Conservation (phyloP, 176 grass and related monocot species). For the Miscanthus lutarioriparius region DNA sequence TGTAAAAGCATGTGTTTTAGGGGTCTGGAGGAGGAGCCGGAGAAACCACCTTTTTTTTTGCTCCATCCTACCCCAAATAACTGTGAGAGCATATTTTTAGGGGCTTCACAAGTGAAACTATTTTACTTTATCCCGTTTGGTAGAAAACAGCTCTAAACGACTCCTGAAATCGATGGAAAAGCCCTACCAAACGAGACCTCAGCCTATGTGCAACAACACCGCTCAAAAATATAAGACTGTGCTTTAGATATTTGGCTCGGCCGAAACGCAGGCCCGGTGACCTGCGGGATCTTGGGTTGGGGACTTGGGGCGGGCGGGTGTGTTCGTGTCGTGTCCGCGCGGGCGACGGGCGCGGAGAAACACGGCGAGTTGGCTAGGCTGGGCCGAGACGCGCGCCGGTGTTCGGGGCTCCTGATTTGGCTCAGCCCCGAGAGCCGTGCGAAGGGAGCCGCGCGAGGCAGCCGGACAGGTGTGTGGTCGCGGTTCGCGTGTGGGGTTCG, state of each 20-base stretch:
- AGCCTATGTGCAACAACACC: no score
- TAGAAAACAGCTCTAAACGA: no score
- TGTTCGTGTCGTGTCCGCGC: background rate
- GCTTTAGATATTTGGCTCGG: background rate
- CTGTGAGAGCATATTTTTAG: no score
- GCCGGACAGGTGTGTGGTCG: slow-evolving; percentile 6
- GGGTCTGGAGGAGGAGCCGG: no score
- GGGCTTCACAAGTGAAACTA: no score
- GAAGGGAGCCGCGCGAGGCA: background rate
- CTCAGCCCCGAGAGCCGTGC: background rate
- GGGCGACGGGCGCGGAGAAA: background rate
- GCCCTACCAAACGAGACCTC: no score
- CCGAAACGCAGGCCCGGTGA: background rate
- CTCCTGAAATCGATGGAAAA: no score
- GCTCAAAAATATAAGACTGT: no score
- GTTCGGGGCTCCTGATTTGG: slow-evolving; percentile 16
- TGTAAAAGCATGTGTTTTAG: no score
- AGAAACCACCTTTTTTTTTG: no score
- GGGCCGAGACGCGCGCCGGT: background rate
- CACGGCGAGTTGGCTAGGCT: background rate
- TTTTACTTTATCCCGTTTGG: no score
- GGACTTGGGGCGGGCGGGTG: background rate
- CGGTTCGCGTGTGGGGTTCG: background rate
- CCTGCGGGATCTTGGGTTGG: background rate
- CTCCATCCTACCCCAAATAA: no score